These are phyloP conservation scores for Nothophytophthora sp. DNA, from an alignment of 352 stramenopile species.

Conservation along the genomic window DNA sequence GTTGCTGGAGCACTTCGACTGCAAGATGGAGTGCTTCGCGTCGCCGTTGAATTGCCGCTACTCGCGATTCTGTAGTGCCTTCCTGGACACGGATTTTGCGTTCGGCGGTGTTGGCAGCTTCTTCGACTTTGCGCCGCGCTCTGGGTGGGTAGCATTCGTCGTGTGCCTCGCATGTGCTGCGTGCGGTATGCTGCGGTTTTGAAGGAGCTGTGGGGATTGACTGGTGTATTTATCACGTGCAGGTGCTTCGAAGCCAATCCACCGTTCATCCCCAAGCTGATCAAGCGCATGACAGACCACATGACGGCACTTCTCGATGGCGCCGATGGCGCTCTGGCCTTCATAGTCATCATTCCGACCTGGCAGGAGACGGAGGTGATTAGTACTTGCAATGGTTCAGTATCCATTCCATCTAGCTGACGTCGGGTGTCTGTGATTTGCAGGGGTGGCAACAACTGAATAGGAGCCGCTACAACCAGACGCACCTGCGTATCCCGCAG, in stretches of 20 bases:
- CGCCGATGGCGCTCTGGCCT: constrained; percentile 74
- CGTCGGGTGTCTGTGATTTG: not conserved
- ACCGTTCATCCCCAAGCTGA: constrained; percentile 93
- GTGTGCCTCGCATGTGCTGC: constrained; percentile 22
- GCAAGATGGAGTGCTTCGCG: constrained; percentile 94
- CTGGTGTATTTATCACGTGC: not conserved
- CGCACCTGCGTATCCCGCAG: constrained; percentile 73
- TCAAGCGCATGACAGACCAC: constrained; percentile 89
- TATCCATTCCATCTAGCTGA: not conserved
- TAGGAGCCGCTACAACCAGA: constrained; percentile 74
- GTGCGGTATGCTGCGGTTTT: not conserved
- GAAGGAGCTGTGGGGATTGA: not conserved
- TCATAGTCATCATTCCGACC: constrained; percentile 91
- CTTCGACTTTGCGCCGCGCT: constrained; percentile 90
- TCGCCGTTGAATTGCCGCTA: constrained; percentile 95
- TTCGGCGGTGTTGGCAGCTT: constrained; percentile 95
- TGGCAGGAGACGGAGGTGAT: constrained; percentile 83
- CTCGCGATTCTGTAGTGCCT: constrained; percentile 89
- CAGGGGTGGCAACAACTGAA: constrained; percentile 85
- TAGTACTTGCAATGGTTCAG: too few species aligned
- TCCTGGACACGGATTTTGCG: constrained; percentile 81
- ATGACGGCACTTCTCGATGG: constrained; percentile 81
- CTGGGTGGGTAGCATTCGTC: constrained; percentile 41
- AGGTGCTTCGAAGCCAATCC: constrained; percentile 95
- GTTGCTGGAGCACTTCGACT: constrained; percentile 90